Evolutionary conservation across 352 stramenopile species (phyloP).

Genomic region (Phytophthora sansomeana): DNA sequence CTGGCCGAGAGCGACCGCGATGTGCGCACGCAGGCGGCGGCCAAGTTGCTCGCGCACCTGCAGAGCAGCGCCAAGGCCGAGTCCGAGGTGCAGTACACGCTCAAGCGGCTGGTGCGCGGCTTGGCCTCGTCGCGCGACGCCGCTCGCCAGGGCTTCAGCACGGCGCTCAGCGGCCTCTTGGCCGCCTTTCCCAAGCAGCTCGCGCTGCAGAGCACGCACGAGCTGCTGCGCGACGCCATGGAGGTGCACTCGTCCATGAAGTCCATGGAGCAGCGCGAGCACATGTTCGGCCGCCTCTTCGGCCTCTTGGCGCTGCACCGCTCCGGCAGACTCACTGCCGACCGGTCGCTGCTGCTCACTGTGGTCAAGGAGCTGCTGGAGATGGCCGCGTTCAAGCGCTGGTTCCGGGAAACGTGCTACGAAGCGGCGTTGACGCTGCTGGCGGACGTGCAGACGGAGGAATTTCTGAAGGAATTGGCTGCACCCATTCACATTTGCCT

Average conservation of each 20-base stretch:
- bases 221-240: slow-evolving; percentile 78
- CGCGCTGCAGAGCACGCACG: slow-evolving; percentile 58
- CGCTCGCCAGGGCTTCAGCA: slow-evolving; percentile 90
- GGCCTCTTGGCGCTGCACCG: slow-evolving; percentile 85
- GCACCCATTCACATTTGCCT: slow-evolving; percentile 29
- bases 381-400: slow-evolving; percentile 89
- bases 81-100: slow-evolving; percentile 86
- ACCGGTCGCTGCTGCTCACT: slow-evolving; percentile 46
- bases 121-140: slow-evolving; percentile 90
- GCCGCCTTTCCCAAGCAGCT: slow-evolving; percentile 53
- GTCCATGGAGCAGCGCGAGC: slow-evolving; percentile 92
- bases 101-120: slow-evolving; percentile 92
- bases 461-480: slow-evolving; percentile 56
- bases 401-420: slow-evolving; percentile 83
- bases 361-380: slow-evolving; percentile 85
- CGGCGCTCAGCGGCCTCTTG: slow-evolving; percentile 80
- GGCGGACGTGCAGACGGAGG: slow-evolving; percentile 48
- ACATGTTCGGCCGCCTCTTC: slow-evolving; percentile 93
- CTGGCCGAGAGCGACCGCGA: slow-evolving; percentile 77
- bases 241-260: slow-evolving; percentile 88
- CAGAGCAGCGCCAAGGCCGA: slow-evolving; percentile 40
- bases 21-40: slow-evolving; percentile 65
- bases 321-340: slow-evolving; percentile 65
- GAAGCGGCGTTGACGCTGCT: slow-evolving; percentile 75
- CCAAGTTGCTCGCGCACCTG: slow-evolving; percentile 63